Base-by-base conservation (phyloP, 2,329 filamentous ascomycete genomes). In the Neofusicoccum laricinum region DNA sequence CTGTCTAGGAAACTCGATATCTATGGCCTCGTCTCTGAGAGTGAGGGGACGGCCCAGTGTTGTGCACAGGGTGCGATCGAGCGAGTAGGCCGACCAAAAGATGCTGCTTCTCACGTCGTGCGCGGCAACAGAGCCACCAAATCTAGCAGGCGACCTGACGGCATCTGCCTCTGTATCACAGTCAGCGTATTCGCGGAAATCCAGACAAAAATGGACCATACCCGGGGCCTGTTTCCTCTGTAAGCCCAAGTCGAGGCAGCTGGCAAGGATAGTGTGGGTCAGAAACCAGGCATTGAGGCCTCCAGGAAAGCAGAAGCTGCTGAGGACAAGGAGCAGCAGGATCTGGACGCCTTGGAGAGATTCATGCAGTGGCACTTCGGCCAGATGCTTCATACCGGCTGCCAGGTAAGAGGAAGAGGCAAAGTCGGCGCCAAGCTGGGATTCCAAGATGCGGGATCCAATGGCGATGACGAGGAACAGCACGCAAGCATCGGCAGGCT, bases 31-130 rank as follows among this genome's bases (percentile, higher is more conserved):
- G 50, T 86, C 84, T 50, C 84, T 75, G 1, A 86, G 68, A 0
- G 83, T 83, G 58, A 86, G 83, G 0, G 84, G 84, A 0, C 84
- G 76, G 0, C 84, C 84, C 82, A 86, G 83, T 73, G 84, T 85
- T 0, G 83, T 86, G 2, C 81, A 81, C 38, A 86, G 75, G 0
- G 77, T 79, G 14, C 84, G 76, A 64, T 86, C 84, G 3, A 86
- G 74, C 0, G 76, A 80, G 30, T 84, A 83, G 3, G 83, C 80
- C 0, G 82, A 80, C 84, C 84, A 86, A 55, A 86, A 86, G 4
- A 85, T 78, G 2, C 84, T 74, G 0, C 82, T 83, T n/a, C 84
- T 74, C 78, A 85, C 81, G 66, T 86, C 83, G 45, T 84, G 82
- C 6, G 83, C 79, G 0, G 82, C 81, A 1, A 85, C 77, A 15